Evolutionary conservation across 202 grass and related monocot species (phyloP), one percentile per base, ranked within the genome.

Genomic region (Panicum virgatum): DNA sequence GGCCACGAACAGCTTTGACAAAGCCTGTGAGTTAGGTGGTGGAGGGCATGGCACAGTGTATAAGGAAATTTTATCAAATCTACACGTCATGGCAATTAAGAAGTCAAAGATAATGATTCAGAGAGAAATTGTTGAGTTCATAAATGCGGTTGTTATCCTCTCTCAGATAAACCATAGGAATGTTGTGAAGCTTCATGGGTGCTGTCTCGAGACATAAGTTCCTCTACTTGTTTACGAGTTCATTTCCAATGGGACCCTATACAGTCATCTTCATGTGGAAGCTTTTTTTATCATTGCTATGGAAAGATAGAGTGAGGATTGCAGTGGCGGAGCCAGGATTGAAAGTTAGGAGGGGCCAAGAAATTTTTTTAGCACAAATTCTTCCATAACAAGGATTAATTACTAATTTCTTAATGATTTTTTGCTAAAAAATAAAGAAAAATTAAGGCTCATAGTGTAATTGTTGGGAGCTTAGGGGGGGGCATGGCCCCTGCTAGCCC

Each of bases 1-100:
- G 12, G 62, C 62, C 7, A 66, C 32, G 16, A 66, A 64, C 32
- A 64, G 38, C 27, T 84, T 70, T 66, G 73, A 61, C 72, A 84
- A 42, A 78, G 69, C 32, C 52, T 69, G 56, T 66, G 69, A 75
- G 74, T 50, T 66, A 19, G 36, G 23, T 78, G 22, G 27, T 5
- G 62, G 62, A 64, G 62, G 64, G 62, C 62, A 64, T 9, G 32
- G 14, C 14, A 63, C 60, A 8, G 60, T 63, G 2, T 63, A 63
- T 13, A 64, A 64, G 62, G 62, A 32, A 9, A 39, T 40, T 12
- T 39, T 66, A 42, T 42, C 36, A 5, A 66, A 4, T 23, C 19
- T 66, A 12, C 64, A 42, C 12, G 64, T 66, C 12, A 37, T 66
- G 37, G 64, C 37, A 23, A 66, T 66, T 42, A 66, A 66, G 4